Evolutionary conservation across 116 monocot genomes (phyloP).

Genomic region (Phalaenopsis hybrid): DNA sequence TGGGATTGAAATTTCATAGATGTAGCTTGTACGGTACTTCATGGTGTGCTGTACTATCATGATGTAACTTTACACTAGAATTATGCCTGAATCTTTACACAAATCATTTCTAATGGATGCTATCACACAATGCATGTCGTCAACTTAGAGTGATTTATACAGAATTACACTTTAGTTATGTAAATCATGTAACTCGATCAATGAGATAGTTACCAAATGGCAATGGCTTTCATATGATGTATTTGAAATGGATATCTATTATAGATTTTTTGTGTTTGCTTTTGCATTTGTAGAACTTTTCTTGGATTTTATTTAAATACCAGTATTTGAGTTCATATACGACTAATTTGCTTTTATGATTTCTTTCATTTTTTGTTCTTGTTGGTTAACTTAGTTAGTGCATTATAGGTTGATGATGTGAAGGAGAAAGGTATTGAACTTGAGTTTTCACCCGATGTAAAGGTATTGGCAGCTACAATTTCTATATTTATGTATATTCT

Average conservation of each 20-base stretch:
- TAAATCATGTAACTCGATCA: neutral
- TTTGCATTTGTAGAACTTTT: neutral
- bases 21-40: neutral
- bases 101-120: neutral
- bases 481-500: neutral
- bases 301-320: neutral
- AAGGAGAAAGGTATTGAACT: conserved; percentile 83
- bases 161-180: neutral
- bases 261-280: neutral
- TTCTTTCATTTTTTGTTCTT: neutral
- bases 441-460: conserved; percentile 74
- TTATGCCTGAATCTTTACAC: neutral
- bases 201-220: too few species aligned
- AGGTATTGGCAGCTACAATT: conserved; percentile 33
- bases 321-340: neutral
- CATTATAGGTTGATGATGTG: conserved; percentile 58
- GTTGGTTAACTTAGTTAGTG: neutral
- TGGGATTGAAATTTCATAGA: neutral
- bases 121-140: neutral
- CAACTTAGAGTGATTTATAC: neutral
- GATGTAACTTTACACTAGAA: neutral
- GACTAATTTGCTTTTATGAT: neutral
- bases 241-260: neutral
- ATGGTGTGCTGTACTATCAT: neutral
- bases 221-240: neutral